Percentiles rank a stretch among this genome's conserved stretches.
These are phyloP conservation scores for Nigrospora osmanthi DNA, from an alignment of 2,329 filamentous ascomycete genomes.

Conservation along the genomic window DNA sequence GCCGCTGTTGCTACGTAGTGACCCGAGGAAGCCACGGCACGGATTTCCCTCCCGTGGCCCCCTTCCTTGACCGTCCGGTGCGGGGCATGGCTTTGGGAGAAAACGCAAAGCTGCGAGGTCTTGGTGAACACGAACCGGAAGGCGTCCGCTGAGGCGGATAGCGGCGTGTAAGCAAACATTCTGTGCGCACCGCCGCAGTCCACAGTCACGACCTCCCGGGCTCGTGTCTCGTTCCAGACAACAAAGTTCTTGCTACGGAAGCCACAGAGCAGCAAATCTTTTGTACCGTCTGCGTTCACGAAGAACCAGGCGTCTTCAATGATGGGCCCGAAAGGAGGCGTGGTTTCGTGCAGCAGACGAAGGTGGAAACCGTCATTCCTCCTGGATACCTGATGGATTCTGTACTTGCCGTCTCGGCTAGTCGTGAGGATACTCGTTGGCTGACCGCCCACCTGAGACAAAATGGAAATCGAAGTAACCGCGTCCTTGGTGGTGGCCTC, in stretches of 20 bases:
- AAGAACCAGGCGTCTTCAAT: constrained; percentile 65
- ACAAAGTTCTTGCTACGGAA: constrained; percentile 76
- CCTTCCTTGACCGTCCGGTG: constrained; percentile 55
- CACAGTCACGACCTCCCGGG: constrained; percentile 62
- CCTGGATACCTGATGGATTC: constrained; percentile 46
- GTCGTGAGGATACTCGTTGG: constrained; percentile 55
- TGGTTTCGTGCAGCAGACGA: constrained; percentile 56
- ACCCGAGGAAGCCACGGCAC: constrained; percentile 35
- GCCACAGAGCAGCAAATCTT: constrained; percentile 65
- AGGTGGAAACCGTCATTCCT: constrained; percentile 18
- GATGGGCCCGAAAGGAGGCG: constrained; percentile 64
- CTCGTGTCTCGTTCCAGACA: constrained; percentile 67
- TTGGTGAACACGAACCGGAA: constrained; percentile 67
- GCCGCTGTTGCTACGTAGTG: constrained; percentile 54
- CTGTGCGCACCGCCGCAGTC: constrained; percentile 83
- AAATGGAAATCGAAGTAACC: constrained; percentile 63
- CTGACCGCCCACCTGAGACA: constrained; percentile 29
- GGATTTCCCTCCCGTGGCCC: constrained; percentile 80
- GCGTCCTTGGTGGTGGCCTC: constrained; percentile 47
- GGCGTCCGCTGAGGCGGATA: constrained; percentile 17
- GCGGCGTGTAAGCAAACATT: constrained; percentile 49
- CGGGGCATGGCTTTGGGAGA: constrained; percentile 28
- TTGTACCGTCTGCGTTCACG: constrained; percentile 16
- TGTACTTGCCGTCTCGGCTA: constrained; percentile 69
- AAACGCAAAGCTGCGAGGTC: constrained; percentile 45